Percentiles rank a stretch among this genome's conserved stretches.
phyloP scores from a whole-genome alignment of 805 yeast genomes.

The Babjeviella inositovora region DNA sequence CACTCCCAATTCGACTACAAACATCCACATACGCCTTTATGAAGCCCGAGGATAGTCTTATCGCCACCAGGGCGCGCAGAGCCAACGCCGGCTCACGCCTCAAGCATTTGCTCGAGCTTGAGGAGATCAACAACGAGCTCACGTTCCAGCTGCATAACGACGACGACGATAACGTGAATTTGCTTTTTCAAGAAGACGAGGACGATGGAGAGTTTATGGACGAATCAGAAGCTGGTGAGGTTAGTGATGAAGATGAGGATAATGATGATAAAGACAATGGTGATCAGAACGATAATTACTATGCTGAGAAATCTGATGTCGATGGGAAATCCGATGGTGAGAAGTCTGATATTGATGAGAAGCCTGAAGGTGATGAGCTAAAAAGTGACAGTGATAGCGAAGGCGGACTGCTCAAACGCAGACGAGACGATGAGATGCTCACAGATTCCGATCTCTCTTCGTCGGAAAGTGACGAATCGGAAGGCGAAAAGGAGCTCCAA shows the following conservation, averaged over 20 bases:
- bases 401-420: slow-evolving; percentile 5
- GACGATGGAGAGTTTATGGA: slow-evolving; percentile 31
- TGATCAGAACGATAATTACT: slow-evolving; percentile 7
- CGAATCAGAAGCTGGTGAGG: slow-evolving; percentile 8
- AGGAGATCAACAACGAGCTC: slow-evolving; percentile 29
- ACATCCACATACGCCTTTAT: no score
- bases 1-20: no score
- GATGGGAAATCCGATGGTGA: slow-evolving; percentile 6
- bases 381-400: slow-evolving; percentile 7
- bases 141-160: slow-evolving; percentile 17
- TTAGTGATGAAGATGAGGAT: slow-evolving; percentile 12
- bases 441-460: slow-evolving; percentile 36
- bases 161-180: slow-evolving; percentile 63
- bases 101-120: slow-evolving; percentile 56
- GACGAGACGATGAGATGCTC: slow-evolving; percentile 31
- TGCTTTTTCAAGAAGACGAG: slow-evolving; percentile 51
- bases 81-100: slow-evolving; percentile 85
- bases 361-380: slow-evolving; percentile 6
- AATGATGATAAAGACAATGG: slow-evolving; percentile 9
- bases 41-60: slow-evolving; percentile 34
- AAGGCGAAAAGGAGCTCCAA: slow-evolving; percentile 50
- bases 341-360: slow-evolving; percentile 3
- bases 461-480: slow-evolving; percentile 45
- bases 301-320: slow-evolving; percentile 5
- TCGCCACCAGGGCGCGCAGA: slow-evolving; percentile 63